Evolutionary conservation across 202 grass and related monocot genomes (phyloP).

Genomic region (Schoenoplectus triqueter): DNA sequence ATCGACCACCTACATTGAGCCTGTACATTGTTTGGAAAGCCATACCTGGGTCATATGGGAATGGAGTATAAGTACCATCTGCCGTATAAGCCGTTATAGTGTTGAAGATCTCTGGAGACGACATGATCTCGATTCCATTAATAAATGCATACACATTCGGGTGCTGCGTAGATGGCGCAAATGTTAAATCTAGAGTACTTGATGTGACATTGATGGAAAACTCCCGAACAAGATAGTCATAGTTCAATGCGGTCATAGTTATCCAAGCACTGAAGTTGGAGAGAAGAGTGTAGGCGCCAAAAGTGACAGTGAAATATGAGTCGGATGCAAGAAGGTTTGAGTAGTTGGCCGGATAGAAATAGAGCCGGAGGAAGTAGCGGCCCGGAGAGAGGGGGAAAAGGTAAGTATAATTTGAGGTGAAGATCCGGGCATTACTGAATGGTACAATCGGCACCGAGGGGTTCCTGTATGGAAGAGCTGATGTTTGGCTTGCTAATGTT

Average conservation of each 20-base stretch:
- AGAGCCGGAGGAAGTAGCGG: slow-evolving; percentile 73
- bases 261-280: slow-evolving; percentile 65
- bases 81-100: neutral
- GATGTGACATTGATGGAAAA: slow-evolving; percentile 60
- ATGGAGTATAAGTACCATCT: neutral
- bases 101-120: slow-evolving; percentile 45
- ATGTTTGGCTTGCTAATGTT: slow-evolving; percentile 16
- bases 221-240: slow-evolving; percentile 56
- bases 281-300: slow-evolving; percentile 53
- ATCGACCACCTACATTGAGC: slow-evolving; percentile 58
- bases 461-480: slow-evolving; percentile 22
- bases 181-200: slow-evolving; percentile 48
- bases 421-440: slow-evolving; percentile 61
- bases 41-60: slow-evolving; percentile 37
- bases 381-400: slow-evolving; percentile 49
- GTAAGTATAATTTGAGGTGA: slow-evolving; percentile 64
- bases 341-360: slow-evolving; percentile 74
- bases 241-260: slow-evolving; percentile 37
- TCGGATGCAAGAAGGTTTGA: slow-evolving; percentile 35
- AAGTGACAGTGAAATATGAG: slow-evolving; percentile 50
- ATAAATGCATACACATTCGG: slow-evolving; percentile 67
- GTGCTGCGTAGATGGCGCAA: slow-evolving; percentile 48
- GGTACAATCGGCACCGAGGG: slow-evolving; percentile 44
- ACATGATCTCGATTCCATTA: slow-evolving; percentile 82
- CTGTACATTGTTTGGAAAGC: slow-evolving; percentile 80